These are phyloP conservation scores for Amanita jacksonii DNA, from an alignment of 768 basidiomycete species.

Conservation along the genomic window DNA sequence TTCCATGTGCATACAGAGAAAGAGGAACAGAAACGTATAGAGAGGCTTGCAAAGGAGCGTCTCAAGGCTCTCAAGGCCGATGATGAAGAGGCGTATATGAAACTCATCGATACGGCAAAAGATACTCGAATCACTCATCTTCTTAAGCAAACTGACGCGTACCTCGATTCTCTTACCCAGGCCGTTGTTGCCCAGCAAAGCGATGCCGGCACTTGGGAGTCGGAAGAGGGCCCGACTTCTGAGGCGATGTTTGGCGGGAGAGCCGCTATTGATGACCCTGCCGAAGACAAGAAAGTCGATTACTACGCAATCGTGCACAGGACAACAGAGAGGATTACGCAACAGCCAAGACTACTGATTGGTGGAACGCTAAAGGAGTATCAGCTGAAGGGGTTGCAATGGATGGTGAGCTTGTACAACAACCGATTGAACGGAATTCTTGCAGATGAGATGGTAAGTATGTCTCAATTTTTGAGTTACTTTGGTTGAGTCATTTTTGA, in stretches of 20 bases:
- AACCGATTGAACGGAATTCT: slow-evolving; percentile 92
- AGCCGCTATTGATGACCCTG: slow-evolving; percentile 49
- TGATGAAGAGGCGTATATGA: slow-evolving; percentile 99
- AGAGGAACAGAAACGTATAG: slow-evolving; percentile 96
- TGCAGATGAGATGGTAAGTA: slow-evolving; percentile 83
- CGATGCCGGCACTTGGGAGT: slow-evolving; percentile 44
- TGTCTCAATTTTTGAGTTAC: slow-evolving; percentile 2
- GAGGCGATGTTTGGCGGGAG: slow-evolving; percentile 91
- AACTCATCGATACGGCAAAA: slow-evolving; percentile 97
- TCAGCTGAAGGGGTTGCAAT: slow-evolving; percentile 90
- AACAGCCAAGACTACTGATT: slow-evolving; percentile 63
- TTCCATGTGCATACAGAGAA: slow-evolving; percentile 91
- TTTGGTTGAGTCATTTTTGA: slow-evolving; percentile 5
- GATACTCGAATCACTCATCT: slow-evolving; percentile 98
- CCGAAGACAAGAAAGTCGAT: slow-evolving; percentile 70
- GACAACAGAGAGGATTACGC: slow-evolving; percentile 76
- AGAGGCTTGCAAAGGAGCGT: slow-evolving; percentile 95
- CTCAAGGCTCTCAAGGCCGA: slow-evolving; percentile 94
- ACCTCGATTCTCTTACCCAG: slow-evolving; percentile 90
- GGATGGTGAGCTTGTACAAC: slow-evolving; percentile 98
- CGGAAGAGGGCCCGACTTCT: slow-evolving; percentile 65
- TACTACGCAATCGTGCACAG: slow-evolving; percentile 95
- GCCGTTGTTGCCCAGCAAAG: slow-evolving; percentile 91
- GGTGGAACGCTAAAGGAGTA: slow-evolving; percentile 93
- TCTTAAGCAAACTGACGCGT: slow-evolving; percentile 86